Conservation (phyloP, 78 protist genomes). For the Thecamonas trahens region DNA sequence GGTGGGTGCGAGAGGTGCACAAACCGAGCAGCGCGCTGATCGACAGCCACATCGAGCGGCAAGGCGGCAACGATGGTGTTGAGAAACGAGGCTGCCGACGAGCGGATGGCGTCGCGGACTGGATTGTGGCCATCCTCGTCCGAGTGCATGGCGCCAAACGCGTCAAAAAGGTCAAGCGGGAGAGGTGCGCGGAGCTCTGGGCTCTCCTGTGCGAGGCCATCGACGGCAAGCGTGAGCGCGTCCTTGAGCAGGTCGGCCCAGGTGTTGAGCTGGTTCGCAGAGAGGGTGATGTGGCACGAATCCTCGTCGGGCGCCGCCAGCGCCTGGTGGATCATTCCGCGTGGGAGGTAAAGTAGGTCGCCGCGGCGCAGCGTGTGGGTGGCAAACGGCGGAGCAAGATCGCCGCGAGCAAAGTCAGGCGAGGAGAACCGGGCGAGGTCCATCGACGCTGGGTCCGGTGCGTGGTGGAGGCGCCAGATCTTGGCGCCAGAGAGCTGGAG, state of each 20-base stretch:
- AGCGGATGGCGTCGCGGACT: conserved; percentile 17
- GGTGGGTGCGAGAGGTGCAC: conserved; percentile 21
- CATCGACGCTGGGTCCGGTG: conserved; percentile 5
- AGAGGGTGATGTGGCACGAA: conserved; percentile 71
- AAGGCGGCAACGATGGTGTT: conserved; percentile 17
- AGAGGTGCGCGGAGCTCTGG: conserved; percentile 33
- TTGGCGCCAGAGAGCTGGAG: conserved; percentile 80
- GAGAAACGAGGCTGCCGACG: conserved; percentile 23
- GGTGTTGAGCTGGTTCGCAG: conserved; percentile 43
- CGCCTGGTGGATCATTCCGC: conserved; percentile 84
- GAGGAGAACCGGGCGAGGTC: background rate
- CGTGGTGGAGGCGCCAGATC: conserved; percentile 63
- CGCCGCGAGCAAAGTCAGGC: background rate
- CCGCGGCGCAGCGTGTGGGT: conserved; percentile 62
- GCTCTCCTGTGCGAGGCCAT: conserved; percentile 26
- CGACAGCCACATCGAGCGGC: conserved; percentile 32
- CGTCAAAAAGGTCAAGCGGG: conserved; percentile 27
- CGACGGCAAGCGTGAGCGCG: conserved; percentile 26
- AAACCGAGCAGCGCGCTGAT: conserved; percentile 18
- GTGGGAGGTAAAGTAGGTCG: conserved; percentile 82
- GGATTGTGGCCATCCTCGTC: conserved; percentile 34
- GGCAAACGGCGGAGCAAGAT: conserved; percentile 23
- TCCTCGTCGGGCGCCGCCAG: conserved; percentile 25
- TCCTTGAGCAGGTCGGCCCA: conserved; percentile 54
- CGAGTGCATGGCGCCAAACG: conserved; percentile 32